Base-by-base conservation (phyloP, 1,139 yeast genomes). In the Maudiozyma humilis region DNA sequence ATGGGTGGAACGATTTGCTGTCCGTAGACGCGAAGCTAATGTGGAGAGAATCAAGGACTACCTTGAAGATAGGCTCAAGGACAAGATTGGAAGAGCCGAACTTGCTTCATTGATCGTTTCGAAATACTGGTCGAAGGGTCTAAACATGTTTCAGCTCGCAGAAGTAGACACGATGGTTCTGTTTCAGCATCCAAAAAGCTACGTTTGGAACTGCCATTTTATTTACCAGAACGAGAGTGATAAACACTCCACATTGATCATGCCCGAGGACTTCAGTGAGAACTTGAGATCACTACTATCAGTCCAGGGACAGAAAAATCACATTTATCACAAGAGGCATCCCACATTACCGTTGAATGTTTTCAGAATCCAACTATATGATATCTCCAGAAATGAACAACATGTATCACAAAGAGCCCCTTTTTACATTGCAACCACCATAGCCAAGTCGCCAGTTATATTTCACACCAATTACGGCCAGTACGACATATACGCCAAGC, bases 81-180 rank as follows among this genome's bases (percentile, higher is more conserved):
- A 29, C 5, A 44, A 51, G 23, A 44, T 45, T 4, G 47, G 41
- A 23, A 47, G 58, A 35, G 42, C 42, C 4, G 42, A 46, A 2
- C 17, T 55, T 10, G 49, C 52, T 2, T 43, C 43, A 7, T 63
- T 64, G 40, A 65, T 82, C 13, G 49, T 80, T 7, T 68, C 66
- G 33, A 78, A 78, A 30, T 76, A 69, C 55, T 84, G 88, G 79
- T 68, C 75, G 1, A 54, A 65, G 3, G 94, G 94, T 0, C 62
- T 84, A 40, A 83, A 80, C 52, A 62, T 83, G 5, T 68, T 78
- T 16, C 95, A 85, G 56, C 59, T 79, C 38, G 82, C 94, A 0
- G 89, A 83, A 51, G 64, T 83, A 7, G 94, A 85, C 53, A 75
- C 83, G 46, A 83, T 79, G 52, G 57, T 73, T 38, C 66, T 83